Evolutionary conservation across 257 asterid species (phyloP).

Genomic region (Ballota nigra): DNA sequence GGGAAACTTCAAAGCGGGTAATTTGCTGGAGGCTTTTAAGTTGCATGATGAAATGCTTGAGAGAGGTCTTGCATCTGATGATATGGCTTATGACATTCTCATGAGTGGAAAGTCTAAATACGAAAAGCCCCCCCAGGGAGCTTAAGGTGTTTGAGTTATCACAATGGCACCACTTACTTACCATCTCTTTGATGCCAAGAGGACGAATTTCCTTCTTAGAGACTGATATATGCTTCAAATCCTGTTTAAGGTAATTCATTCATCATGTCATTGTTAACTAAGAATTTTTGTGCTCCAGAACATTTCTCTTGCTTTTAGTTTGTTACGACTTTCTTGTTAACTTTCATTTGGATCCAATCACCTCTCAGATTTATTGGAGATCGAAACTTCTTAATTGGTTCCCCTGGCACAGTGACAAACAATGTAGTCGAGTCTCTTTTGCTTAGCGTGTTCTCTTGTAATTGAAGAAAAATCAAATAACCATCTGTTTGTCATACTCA

Average conservation of each 20-base stretch:
- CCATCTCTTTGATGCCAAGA: too few species aligned
- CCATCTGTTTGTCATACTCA: background rate
- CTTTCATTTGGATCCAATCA: background rate
- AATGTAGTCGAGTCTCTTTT: background rate
- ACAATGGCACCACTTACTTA: background rate
- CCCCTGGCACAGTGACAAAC: background rate
- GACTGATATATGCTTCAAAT: background rate
- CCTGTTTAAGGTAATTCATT: slow-evolving; percentile 7
- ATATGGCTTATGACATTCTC: slow-evolving; percentile 55
- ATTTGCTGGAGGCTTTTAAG: slow-evolving; percentile 77
- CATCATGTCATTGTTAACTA: background rate
- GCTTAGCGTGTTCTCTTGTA: background rate
- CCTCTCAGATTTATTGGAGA: background rate
- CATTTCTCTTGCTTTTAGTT: background rate
- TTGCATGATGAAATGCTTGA: slow-evolving; percentile 86
- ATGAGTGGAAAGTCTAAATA: slow-evolving; percentile 42
- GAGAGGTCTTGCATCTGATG: slow-evolving; percentile 69
- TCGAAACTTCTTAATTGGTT: background rate
- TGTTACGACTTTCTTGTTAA: background rate
- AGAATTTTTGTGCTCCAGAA: background rate
- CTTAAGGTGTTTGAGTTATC: slow-evolving; percentile 22
- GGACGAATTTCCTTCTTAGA: background rate
- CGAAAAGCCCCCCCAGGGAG: slow-evolving; percentile 21
- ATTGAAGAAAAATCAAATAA: background rate
- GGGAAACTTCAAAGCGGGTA: slow-evolving; percentile 71